A percentile compares a stretch with the other conserved stretches of the same genome.
These are phyloP conservation scores for Apophysomyces trapeziformis DNA, from an alignment of 371 early-diverging fungal genomes.

Conservation along the genomic window DNA sequence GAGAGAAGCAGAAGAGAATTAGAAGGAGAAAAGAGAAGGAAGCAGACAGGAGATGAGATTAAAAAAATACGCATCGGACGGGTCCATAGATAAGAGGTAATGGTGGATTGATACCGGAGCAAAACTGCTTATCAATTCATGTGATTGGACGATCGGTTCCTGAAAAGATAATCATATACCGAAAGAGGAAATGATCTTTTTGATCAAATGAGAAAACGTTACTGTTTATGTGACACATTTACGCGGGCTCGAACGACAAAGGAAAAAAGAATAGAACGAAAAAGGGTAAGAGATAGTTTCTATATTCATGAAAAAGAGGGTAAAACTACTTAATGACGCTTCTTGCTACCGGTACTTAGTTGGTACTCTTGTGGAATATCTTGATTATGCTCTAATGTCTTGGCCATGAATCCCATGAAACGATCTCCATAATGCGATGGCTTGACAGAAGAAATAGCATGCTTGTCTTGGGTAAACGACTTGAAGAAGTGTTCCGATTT, in stretches of 20 bases:
- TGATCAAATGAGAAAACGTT: too few relatives aligned
- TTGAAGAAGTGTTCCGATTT: constrained; percentile 91
- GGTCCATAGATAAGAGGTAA: constrained; percentile 13
- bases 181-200: too few relatives aligned
- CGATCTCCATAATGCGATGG: constrained; percentile 87
- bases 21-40: constrained; percentile 7
- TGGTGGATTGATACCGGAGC: background rate
- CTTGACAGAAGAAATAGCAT: constrained; percentile 90
- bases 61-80: background rate
- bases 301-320: background rate
- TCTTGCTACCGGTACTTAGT: constrained; percentile 16
- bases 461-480: constrained; percentile 75
- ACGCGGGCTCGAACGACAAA: too few relatives aligned
- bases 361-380: constrained; percentile 50
- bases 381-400: constrained; percentile 45
- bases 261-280: background rate
- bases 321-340: background rate
- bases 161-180: background rate
- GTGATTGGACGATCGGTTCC: constrained; percentile 11
- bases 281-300: background rate
- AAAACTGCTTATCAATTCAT: background rate
- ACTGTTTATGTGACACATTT: too few relatives aligned
- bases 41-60: background rate
- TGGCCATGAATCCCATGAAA: constrained; percentile 88
- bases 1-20: background rate